Evolutionary conservation across 352 stramenopile genomes (phyloP), one percentile per base, ranked within the genome.

Genomic region (Pythium volutum): DNA sequence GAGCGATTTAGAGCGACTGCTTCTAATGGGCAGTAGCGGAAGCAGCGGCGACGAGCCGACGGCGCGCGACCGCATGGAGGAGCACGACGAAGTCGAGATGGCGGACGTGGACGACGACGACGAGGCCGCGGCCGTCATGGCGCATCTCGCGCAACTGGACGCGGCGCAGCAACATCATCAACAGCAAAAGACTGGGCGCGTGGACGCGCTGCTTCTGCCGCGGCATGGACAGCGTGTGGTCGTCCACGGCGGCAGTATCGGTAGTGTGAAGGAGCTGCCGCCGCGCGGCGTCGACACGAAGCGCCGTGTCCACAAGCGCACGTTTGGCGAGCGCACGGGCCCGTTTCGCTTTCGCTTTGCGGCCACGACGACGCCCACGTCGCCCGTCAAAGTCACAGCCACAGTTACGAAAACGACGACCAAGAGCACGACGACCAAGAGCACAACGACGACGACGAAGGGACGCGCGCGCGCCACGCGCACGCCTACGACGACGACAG

Each of bases 1-100:
- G 16, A 68, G 61, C 39, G 77, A 90, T 48, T 77, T 90, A n/a
- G 81, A 90, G 67, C 81, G 84, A 39, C 77, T 89, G 75, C 66
- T 90, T 36, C 64, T 59, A 8, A 9, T 84, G 46, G 70, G 20
- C 25, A 29, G n/a, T n/a, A n/a, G 25, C 45, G 62, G 20, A 4
- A 36, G 29, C 7, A 29, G 47, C 11, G 31, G 12, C 50, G 52
- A 48, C n/a, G n/a, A 25, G 42, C 22, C 42, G 42, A 27, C 42
- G 2, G 42, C 42, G 20, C 16, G n/a, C 42, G 42, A 48, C 42
- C n/a, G 22, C 18, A 50, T 50, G 43, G 43, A 53, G 25, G 46
- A 43, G 4, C 10, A 22, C n/a, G n/a, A n/a, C n/a, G n/a, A n/a
- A n/a, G n/a, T n/a, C n/a, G n/a, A n/a, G n/a, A n/a, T n/a, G n/a